Percentiles rank a stretch among this genome's conserved stretches.
phyloP scores from a whole-genome alignment of 176 grass and related monocot species.

The Miscanthus lutarioriparius region DNA sequence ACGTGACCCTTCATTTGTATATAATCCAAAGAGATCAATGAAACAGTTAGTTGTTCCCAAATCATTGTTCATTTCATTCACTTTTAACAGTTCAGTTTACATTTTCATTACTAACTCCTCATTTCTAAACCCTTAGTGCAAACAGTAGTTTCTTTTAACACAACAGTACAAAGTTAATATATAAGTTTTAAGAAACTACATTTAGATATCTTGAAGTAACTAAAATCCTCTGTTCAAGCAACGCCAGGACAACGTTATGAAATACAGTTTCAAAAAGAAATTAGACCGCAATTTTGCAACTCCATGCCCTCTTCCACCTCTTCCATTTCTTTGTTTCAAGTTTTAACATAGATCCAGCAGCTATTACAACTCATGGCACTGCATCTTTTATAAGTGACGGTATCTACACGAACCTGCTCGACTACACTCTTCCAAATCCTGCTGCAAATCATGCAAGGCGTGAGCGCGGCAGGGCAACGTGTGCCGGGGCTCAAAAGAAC shows the following conservation, averaged over 20 bases:
- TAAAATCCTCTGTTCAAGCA: not conserved
- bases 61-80: no score
- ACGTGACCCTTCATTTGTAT: no score
- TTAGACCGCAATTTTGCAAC: not conserved
- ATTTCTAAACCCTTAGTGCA: no score
- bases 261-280: not conserved
- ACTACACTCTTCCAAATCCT: conserved; percentile 29
- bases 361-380: conserved; percentile 12
- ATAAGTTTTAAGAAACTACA: no score
- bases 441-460: conserved; percentile 17
- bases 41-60: no score
- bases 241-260: not conserved
- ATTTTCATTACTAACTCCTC: no score
- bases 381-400: not conserved
- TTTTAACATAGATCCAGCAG: conserved; percentile 11
- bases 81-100: no score
- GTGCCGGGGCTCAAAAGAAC: conserved; percentile 28
- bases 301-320: not conserved
- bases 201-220: not conserved
- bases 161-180: no score
- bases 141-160: no score
- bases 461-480: not conserved
- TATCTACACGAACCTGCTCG: conserved; percentile 11
- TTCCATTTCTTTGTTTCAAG: not conserved
- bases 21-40: no score